Percentiles rank a stretch among this genome's conserved stretches.
phyloP scores from a whole-genome alignment of 2,329 filamentous ascomycete species.

The Exophiala sp. region DNA sequence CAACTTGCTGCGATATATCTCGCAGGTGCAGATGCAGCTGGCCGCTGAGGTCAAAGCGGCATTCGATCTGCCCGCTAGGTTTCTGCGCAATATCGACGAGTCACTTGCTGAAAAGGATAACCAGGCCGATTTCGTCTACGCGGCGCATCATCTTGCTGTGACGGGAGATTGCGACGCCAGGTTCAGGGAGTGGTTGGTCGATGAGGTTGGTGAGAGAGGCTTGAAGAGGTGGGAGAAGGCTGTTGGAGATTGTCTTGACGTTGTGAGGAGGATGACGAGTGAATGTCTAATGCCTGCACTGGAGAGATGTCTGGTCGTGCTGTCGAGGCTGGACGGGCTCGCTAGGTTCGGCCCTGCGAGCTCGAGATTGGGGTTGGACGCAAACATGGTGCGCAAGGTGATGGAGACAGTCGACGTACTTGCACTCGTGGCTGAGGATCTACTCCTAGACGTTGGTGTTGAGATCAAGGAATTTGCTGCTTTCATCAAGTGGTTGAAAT shows the following conservation, averaged over 20 bases:
- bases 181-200: conserved; percentile 83
- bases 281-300: conserved; percentile 86
- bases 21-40: conserved; percentile 75
- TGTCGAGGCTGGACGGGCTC: conserved; percentile 78
- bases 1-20: conserved; percentile 79
- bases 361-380: conserved; percentile 65
- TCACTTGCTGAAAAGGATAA: conserved; percentile 63
- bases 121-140: conserved; percentile 60
- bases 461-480: conserved; percentile 73
- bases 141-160: conserved; percentile 77
- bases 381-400: conserved; percentile 52
- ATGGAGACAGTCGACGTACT: conserved; percentile 71
- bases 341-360: conserved; percentile 71
- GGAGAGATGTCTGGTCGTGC: conserved; percentile 75
- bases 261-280: conserved; percentile 72
- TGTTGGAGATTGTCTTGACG: conserved; percentile 71
- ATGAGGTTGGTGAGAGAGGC: conserved; percentile 75
- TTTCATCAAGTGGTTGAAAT: conserved; percentile 80
- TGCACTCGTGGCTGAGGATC: conserved; percentile 69
- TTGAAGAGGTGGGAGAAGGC: conserved; percentile 95
- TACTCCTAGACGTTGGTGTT: conserved; percentile 67
- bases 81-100: conserved; percentile 72
- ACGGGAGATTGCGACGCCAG: conserved; percentile 75
- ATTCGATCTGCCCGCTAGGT: conserved; percentile 73
- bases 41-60: conserved; percentile 78